phyloP scores from a whole-genome alignment of 139 green algal genomes.

The Zygnema circumcarinatum region DNA sequence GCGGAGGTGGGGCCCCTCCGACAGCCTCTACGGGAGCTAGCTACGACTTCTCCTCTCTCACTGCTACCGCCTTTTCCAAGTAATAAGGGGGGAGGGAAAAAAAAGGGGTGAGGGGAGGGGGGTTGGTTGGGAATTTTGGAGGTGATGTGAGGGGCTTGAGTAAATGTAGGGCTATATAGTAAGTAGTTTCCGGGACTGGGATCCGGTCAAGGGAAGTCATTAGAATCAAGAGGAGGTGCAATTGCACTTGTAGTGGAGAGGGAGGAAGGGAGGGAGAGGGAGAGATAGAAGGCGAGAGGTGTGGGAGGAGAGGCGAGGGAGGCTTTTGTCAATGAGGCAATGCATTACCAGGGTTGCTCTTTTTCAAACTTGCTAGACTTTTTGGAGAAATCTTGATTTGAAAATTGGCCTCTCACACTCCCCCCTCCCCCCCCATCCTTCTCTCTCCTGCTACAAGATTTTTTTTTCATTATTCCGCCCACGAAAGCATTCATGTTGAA shows the following conservation, averaged over 20 bases:
- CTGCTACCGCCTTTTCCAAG: constrained; percentile 27
- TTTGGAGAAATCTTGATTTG: background rate
- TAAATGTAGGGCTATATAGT: background rate
- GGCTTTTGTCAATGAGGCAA: no score
- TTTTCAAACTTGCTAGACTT: no score
- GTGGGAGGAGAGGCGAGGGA: background rate
- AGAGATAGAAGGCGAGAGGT: background rate
- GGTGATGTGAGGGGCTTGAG: background rate
- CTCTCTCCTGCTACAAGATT: no score
- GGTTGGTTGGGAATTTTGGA: background rate
- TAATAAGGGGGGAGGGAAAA: background rate
- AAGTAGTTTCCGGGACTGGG: background rate
- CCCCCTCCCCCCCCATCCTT: no score
- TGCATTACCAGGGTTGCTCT: no score
- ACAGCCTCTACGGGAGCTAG: constrained; percentile 13
- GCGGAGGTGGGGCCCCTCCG: background rate
- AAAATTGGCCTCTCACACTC: background rate
- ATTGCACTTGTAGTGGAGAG: no score
- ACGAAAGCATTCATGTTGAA: background rate
- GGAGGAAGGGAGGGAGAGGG: background rate
- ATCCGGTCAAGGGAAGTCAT: background rate
- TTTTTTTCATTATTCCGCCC: no score
- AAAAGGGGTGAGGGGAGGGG: background rate
- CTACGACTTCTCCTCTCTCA: constrained; percentile 45
- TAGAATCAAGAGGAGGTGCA: background rate